phyloP scores from a whole-genome alignment of 2,329 filamentous ascomycete genomes.

The Fusarium concolor region DNA sequence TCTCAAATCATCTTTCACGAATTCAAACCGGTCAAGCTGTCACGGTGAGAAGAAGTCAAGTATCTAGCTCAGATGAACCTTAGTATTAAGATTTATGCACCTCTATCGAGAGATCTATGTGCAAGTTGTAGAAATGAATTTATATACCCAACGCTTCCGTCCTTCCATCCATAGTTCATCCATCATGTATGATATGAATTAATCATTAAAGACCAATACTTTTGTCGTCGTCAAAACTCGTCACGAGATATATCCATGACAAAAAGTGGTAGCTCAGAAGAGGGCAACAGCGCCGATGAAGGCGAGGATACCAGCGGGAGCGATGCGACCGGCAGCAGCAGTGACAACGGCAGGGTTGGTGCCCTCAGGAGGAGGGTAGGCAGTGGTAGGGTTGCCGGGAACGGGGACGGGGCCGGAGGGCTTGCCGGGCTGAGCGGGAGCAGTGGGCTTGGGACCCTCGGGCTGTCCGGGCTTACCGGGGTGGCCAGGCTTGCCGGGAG shows the following conservation, averaged over 20 bases:
- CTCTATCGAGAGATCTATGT: slow-evolving; percentile 31
- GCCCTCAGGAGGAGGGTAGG: slow-evolving; percentile 49
- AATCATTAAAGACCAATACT: slow-evolving; percentile 30
- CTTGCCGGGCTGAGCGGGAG: slow-evolving; percentile 32
- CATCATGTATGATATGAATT: slow-evolving; percentile 17
- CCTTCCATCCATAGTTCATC: slow-evolving; percentile 30
- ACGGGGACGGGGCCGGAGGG: slow-evolving; percentile 2
- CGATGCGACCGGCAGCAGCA: slow-evolving; percentile 63
- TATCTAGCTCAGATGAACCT: slow-evolving; percentile 16
- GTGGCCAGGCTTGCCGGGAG: slow-evolving; percentile 18
- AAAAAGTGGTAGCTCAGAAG: slow-evolving; percentile 58
- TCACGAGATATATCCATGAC: slow-evolving; percentile 12
- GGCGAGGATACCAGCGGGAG: slow-evolving; percentile 59
- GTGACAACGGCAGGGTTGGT: slow-evolving; percentile 66
- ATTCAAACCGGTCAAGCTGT: neutral
- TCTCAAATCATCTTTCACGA: neutral
- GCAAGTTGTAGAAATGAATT: slow-evolving; percentile 36
- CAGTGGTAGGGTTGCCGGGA: slow-evolving; percentile 32
- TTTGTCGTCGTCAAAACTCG: slow-evolving; percentile 17
- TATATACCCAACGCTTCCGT: slow-evolving; percentile 38
- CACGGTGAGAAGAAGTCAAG: neutral
- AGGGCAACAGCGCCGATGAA: slow-evolving; percentile 69
- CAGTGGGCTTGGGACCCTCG: slow-evolving; percentile 4
- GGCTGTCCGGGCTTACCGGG: slow-evolving; percentile 12
- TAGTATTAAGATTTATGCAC: slow-evolving; percentile 37